A percentile compares a stretch with the other conserved stretches of the same genome.
These are phyloP conservation scores for Ramaria sp. DNA, from an alignment of 768 basidiomycete species.

Conservation along the genomic window DNA sequence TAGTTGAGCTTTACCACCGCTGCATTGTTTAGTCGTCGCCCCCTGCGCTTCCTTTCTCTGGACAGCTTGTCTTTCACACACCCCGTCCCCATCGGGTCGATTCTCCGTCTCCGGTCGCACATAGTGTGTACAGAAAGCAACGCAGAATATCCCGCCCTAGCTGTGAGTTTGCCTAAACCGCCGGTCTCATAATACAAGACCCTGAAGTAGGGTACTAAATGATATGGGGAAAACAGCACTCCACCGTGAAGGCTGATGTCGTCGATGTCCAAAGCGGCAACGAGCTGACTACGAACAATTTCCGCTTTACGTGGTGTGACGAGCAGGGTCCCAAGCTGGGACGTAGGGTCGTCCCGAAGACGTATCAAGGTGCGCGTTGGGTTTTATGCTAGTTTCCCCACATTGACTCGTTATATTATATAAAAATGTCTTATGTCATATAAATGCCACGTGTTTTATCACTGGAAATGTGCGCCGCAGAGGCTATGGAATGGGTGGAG, in stretches of 20 bases:
- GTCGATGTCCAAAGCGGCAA: constrained; percentile 54
- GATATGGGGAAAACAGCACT: constrained; percentile 35
- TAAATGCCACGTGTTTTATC: background rate
- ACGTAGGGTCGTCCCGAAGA: constrained; percentile 51
- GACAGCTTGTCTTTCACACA: constrained; percentile 71
- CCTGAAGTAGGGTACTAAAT: too few relatives aligned
- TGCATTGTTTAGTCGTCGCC: constrained; percentile 51
- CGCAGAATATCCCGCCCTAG: constrained; percentile 39
- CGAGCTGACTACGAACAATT: constrained; percentile 64
- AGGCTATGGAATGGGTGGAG: constrained; percentile 81
- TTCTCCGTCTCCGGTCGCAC: constrained; percentile 61
- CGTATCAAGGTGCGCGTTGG: constrained; percentile 50
- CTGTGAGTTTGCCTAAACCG: constrained; percentile 23
- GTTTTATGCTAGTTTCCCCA: too few relatives aligned
- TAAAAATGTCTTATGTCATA: background rate
- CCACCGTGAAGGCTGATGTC: constrained; percentile 61
- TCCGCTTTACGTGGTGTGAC: constrained; percentile 59
- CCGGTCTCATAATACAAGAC: background rate
- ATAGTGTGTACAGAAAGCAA: constrained; percentile 48
- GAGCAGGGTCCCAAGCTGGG: constrained; percentile 24
- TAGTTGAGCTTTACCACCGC: constrained; percentile 69
- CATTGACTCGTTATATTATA: constrained; percentile 14
- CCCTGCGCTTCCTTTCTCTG: constrained; percentile 61
- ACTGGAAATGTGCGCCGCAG: constrained; percentile 23
- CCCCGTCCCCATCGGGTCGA: constrained; percentile 78